Conservation (phyloP, 768 basidiomycete species). For the Tulasnella sp. region DNA sequence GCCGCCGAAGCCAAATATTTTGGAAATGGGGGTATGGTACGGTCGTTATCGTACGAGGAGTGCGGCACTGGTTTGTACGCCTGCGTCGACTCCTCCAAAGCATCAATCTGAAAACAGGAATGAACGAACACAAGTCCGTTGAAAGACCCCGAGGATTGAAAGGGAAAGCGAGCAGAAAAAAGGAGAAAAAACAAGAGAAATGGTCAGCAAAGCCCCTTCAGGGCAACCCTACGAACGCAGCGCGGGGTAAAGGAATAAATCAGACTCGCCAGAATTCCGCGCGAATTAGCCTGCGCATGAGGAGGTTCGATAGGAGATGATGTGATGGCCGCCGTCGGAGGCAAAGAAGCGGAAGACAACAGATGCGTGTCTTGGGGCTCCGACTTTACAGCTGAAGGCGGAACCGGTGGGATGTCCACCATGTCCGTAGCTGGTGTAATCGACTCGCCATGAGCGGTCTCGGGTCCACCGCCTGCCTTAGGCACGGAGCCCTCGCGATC, state of each 20-base stretch:
- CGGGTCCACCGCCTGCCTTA: not conserved
- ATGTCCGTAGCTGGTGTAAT: not conserved
- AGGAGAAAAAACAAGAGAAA: constrained; percentile 18
- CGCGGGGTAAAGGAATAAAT: constrained; percentile 19
- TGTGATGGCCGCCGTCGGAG: not conserved
- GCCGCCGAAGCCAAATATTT: constrained; percentile 33
- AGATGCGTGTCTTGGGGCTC: constrained; percentile 1
- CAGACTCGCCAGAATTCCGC: constrained; percentile 71
- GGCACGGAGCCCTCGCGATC: not conserved
- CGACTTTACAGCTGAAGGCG: not conserved
- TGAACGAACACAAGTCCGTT: constrained; percentile 10
- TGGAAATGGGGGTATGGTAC: constrained; percentile 72
- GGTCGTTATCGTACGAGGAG: constrained; percentile 49
- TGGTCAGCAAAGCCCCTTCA: constrained; percentile 31
- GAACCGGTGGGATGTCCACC: constrained; percentile 47
- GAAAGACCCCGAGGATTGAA: not conserved
- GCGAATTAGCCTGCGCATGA: constrained; percentile 45
- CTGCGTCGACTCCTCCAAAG: constrained; percentile 69
- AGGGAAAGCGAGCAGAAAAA: constrained; percentile 10
- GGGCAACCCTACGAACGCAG: constrained; percentile 23
- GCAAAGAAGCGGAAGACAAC: not conserved
- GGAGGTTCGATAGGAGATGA: not conserved
- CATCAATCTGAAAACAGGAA: constrained; percentile 63
- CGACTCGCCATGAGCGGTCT: constrained; percentile 1
- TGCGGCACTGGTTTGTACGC: constrained; percentile 65